Evolutionary conservation across 495 filamentous ascomycete species (phyloP).

Genomic region (Parathielavia appendiculata): DNA sequence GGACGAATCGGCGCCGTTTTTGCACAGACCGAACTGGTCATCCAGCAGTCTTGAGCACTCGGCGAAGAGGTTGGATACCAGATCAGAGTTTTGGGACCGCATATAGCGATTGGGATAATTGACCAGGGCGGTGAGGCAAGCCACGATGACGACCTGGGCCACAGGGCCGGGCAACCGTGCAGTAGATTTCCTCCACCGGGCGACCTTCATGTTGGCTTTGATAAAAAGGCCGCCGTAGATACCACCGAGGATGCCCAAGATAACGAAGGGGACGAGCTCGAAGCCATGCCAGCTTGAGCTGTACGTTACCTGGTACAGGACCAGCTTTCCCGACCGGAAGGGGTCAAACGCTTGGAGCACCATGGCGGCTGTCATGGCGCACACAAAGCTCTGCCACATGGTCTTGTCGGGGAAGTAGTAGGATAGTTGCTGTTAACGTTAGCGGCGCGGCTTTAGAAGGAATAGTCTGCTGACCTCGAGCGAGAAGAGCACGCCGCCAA

Average conservation of each 20-base stretch:
- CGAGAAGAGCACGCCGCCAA: slow-evolving; percentile 89
- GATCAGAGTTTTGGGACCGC: slow-evolving; percentile 83
- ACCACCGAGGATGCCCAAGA: slow-evolving; percentile 85
- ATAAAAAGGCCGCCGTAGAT: slow-evolving; percentile 94
- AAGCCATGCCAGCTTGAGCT: slow-evolving; percentile 90
- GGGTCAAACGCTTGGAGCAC: slow-evolving; percentile 89
- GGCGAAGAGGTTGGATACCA: slow-evolving; percentile 87
- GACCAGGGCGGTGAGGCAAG: slow-evolving; percentile 75
- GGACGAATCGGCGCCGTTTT: slow-evolving; percentile 61
- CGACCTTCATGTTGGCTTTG: slow-evolving; percentile 84
- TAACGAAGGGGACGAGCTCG: slow-evolving; percentile 80
- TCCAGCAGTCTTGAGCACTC: slow-evolving; percentile 75
- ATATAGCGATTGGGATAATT: slow-evolving; percentile 96
- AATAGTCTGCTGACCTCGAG: slow-evolving; percentile 57
- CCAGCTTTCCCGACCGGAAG: slow-evolving; percentile 92
- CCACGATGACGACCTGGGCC: slow-evolving; percentile 67
- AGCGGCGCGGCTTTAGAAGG: background rate
- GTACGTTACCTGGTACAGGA: slow-evolving; percentile 95
- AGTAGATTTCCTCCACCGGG: slow-evolving; percentile 67
- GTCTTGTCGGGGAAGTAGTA: slow-evolving; percentile 99
- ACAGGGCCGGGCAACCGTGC: slow-evolving; percentile 61
- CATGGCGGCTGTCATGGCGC: slow-evolving; percentile 95
- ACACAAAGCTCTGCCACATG: slow-evolving; percentile 99
- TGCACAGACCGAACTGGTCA: slow-evolving; percentile 85
- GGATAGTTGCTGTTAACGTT: slow-evolving; percentile 60